phyloP scores from a whole-genome alignment of 2,329 filamentous ascomycete genomes.

The Juglanconis juglandina region DNA sequence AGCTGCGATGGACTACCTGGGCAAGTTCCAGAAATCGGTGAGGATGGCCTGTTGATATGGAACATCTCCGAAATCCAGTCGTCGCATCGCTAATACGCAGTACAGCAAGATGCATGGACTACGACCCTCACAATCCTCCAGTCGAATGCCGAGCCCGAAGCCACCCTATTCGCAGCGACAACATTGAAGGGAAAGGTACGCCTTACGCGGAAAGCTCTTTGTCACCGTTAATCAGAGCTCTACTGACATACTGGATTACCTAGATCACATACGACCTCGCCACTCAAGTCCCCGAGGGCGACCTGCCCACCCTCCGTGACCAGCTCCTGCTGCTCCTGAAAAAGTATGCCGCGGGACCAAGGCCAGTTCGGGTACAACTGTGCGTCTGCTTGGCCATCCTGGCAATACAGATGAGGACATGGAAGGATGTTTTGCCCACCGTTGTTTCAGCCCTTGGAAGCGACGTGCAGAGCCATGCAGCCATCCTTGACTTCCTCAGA shows the following conservation, averaged over 20 bases:
- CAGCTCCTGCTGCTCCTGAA: conserved; percentile 80
- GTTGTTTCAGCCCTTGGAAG: conserved; percentile 76
- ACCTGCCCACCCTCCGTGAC: conserved; percentile 73
- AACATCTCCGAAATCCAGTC: neutral
- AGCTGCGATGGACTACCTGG: conserved; percentile 79
- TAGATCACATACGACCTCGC: conserved; percentile 94
- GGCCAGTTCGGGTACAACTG: conserved; percentile 82
- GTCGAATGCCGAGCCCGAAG: conserved; percentile 74
- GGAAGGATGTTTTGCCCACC: conserved; percentile 86
- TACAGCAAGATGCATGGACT: conserved; percentile 83
- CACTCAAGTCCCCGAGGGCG: conserved; percentile 74
- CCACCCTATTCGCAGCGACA: conserved; percentile 91
- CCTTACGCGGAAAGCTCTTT: conserved; percentile 8
- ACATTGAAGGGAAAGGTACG: conserved; percentile 95
- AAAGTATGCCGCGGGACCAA: conserved; percentile 76
- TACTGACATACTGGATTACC: conserved; percentile 14
- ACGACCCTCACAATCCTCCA: conserved; percentile 84
- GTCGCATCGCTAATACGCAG: conserved; percentile 1
- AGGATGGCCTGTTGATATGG: conserved; percentile 28
- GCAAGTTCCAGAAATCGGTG: conserved; percentile 98
- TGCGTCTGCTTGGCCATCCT: conserved; percentile 92
- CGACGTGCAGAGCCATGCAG: conserved; percentile 75
- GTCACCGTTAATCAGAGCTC: conserved; percentile 7
- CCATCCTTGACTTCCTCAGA: conserved; percentile 91
- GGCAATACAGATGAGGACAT: conserved; percentile 92